A percentile compares a stretch with the other conserved stretches of the same genome.
phyloP scores from a whole-genome alignment of 495 filamentous ascomycete species.

The Xeromyces bisporus region DNA sequence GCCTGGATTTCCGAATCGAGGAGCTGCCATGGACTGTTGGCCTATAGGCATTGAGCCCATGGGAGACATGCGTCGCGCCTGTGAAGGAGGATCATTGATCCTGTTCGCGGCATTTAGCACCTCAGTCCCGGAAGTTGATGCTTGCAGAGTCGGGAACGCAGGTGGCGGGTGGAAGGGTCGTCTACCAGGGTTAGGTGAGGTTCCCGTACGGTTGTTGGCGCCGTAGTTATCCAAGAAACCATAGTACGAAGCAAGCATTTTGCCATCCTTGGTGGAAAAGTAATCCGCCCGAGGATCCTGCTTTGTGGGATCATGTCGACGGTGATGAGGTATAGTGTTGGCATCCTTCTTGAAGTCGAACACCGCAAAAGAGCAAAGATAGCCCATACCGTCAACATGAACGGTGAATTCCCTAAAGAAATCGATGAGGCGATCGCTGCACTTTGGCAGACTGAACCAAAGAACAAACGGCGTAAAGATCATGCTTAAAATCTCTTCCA shows the following conservation, averaged over 20 bases:
- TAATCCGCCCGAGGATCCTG: constrained; percentile 74
- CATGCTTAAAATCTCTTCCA: constrained; percentile 84
- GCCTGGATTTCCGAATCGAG: constrained; percentile 13
- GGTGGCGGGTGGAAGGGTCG: constrained; percentile 62
- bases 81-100: no score
- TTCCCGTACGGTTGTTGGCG: constrained; percentile 39
- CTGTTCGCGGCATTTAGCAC: constrained; percentile 23
- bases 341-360: constrained; percentile 86
- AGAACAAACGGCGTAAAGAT: constrained; percentile 82
- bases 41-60: constrained; percentile 11
- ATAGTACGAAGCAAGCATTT: constrained; percentile 90
- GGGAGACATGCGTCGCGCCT: constrained; percentile 14
- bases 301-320: constrained; percentile 12
- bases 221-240: constrained; percentile 86
- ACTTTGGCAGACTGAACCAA: constrained; percentile 72
- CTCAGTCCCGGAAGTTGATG: constrained; percentile 40
- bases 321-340: constrained; percentile 32
- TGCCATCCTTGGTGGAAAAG: constrained; percentile 85
- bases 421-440: constrained; percentile 84
- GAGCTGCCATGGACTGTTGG: constrained; percentile 15
- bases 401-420: constrained; percentile 97
- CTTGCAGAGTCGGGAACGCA: constrained; percentile 52
- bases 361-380: constrained; percentile 93
- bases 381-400: constrained; percentile 88
- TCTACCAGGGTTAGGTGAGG: constrained; percentile 26